A percentile compares a stretch with the other conserved stretches of the same genome.
phyloP scores from a whole-genome alignment of 306 rosid species.

The Oemleria cerasiformis region DNA sequence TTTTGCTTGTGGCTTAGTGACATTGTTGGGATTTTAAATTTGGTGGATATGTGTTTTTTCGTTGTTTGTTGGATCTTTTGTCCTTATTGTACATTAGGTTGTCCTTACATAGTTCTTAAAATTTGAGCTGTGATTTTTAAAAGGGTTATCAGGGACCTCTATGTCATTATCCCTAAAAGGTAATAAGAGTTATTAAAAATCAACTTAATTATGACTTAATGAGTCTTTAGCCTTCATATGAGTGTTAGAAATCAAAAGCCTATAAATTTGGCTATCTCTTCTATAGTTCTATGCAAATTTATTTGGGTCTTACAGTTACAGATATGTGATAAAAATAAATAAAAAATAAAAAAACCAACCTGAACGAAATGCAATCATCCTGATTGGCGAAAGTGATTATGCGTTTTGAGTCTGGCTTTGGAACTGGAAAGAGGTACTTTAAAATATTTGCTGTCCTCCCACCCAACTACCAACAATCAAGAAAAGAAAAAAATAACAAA shows the following conservation, averaged over 20 bases:
- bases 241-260: background rate
- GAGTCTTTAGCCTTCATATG: background rate
- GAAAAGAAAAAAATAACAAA: constrained; percentile 21
- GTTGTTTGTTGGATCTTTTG: no score
- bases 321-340: background rate
- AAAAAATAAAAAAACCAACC: constrained; percentile 40
- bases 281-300: background rate
- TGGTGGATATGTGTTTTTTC: no score
- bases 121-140: no score
- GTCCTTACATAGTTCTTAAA: no score
- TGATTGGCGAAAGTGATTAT: constrained; percentile 74
- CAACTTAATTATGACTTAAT: background rate
- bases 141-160: no score
- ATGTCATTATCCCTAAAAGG: no score
- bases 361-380: constrained; percentile 82
- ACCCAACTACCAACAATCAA: constrained; percentile 57
- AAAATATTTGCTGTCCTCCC: constrained; percentile 78
- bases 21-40: no score
- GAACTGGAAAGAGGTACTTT: constrained; percentile 84
- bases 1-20: no score
- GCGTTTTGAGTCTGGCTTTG: constrained; percentile 90
- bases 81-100: no score
- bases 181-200: no score
- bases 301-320: background rate
- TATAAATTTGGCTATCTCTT: background rate